Conservation (phyloP, 176 grass and related monocot genomes). For the Zizania latifolia region DNA sequence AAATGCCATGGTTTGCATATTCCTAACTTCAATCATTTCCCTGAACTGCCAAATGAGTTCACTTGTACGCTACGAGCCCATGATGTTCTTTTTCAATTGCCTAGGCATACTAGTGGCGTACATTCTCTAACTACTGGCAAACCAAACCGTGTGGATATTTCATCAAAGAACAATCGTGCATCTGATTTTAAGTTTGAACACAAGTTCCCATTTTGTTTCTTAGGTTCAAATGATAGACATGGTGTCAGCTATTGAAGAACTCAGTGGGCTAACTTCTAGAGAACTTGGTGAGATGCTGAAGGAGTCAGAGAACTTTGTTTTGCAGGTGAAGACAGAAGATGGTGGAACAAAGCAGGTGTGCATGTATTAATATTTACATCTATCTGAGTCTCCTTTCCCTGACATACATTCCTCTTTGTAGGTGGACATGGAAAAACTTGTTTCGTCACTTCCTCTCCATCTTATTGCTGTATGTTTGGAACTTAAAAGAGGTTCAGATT, state of each 20-base stretch:
- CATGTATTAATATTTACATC: constrained; percentile 13
- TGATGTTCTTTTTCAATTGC: neutral
- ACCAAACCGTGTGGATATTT: neutral
- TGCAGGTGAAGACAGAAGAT: constrained; percentile 54
- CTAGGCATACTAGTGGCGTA: neutral
- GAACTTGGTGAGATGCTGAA: constrained; percentile 71
- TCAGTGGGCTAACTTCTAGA: constrained; percentile 58
- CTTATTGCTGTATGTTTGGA: constrained; percentile 74
- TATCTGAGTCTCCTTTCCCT: neutral
- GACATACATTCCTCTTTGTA: constrained; percentile 24
- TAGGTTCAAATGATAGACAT: constrained; percentile 66
- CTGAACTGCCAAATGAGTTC: neutral
- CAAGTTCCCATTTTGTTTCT: neutral
- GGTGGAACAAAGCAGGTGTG: constrained; percentile 53
- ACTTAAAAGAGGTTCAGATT: constrained; percentile 43
- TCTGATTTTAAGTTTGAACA: neutral
- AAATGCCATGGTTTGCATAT: neutral
- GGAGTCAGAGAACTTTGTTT: constrained; percentile 70
- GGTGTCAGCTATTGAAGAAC: constrained; percentile 54
- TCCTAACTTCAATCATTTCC: neutral
- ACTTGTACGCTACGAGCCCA: neutral
- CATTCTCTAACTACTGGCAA: neutral
- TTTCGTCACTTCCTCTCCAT: constrained; percentile 64
- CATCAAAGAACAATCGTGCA: neutral
- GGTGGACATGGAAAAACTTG: constrained; percentile 88